phyloP scores from a whole-genome alignment of 495 filamentous ascomycete genomes.

The Articulospora tetracladia region DNA sequence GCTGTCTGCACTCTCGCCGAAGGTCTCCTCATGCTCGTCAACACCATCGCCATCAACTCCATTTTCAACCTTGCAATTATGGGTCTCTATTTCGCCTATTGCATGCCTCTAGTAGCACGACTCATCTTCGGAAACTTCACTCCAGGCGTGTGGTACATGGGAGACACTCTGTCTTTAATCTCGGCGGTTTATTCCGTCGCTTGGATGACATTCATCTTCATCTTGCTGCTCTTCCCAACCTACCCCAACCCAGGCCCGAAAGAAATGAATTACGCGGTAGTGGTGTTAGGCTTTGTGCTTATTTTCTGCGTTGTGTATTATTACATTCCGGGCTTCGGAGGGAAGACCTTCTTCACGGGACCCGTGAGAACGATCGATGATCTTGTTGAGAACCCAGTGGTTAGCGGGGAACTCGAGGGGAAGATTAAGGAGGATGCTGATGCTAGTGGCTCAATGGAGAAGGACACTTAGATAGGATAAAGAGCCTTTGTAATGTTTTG shows the following conservation, averaged over 20 bases:
- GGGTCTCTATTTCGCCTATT: conserved; percentile 23
- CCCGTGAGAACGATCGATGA: conserved; percentile 22
- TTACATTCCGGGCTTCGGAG: conserved; percentile 16
- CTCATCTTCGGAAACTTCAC: conserved; percentile 16
- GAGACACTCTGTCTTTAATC: conserved; percentile 9
- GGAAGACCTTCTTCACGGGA: conserved; percentile 20
- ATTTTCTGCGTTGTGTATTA: conserved; percentile 21
- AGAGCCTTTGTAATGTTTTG: not conserved
- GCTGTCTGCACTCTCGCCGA: conserved; percentile 15
- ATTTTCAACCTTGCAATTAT: conserved; percentile 25
- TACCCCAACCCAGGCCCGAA: conserved; percentile 10
- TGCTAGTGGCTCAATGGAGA: not conserved
- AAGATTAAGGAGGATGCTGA: not conserved
- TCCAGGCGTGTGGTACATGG: conserved; percentile 22
- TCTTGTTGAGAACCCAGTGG: conserved; percentile 10
- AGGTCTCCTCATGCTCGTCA: conserved; percentile 23
- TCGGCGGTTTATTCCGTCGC: conserved; percentile 12
- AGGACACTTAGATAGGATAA: not conserved
- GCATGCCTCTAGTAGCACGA: conserved; percentile 19
- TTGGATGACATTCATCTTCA: conserved; percentile 24
- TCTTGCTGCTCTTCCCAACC: conserved; percentile 16
- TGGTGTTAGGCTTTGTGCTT: conserved; percentile 16
- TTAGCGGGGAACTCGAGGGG: not conserved
- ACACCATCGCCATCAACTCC: conserved; percentile 24
- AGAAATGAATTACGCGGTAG: conserved; percentile 23